These are phyloP conservation scores for Fusarium sp. DNA, from an alignment of 2,329 filamentous ascomycete genomes.

Conservation along the genomic window DNA sequence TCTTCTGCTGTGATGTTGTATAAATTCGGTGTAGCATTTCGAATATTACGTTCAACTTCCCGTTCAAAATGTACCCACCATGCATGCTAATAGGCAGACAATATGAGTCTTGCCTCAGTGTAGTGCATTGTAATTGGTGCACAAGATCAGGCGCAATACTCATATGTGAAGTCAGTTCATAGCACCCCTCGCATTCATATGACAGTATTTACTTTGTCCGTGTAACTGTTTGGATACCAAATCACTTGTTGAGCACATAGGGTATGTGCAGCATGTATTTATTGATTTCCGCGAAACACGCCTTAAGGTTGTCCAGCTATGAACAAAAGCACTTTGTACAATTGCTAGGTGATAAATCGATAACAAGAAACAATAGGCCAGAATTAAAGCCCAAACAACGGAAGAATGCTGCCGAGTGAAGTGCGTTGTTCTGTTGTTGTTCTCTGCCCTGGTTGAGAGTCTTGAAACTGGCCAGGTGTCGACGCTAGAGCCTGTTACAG, in stretches of 20 bases:
- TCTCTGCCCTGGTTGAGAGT: not conserved
- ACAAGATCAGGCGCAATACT: not conserved
- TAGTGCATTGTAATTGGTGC: not conserved
- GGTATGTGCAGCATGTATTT: not conserved
- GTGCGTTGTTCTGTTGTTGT: not conserved
- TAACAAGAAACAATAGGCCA: not conserved
- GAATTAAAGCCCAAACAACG: not conserved
- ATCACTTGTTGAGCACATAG: not conserved
- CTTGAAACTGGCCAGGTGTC: not conserved
- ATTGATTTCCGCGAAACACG: not conserved
- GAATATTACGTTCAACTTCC: too few species aligned
- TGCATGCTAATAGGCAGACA: not conserved
- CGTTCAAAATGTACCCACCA: not conserved
- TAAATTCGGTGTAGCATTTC: too few species aligned
- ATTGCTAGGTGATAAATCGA: not conserved
- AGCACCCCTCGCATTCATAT: not conserved
- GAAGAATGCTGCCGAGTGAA: not conserved
- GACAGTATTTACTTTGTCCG: not conserved
- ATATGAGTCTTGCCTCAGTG: not conserved
- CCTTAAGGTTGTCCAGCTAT: not conserved
- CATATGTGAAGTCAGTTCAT: not conserved
- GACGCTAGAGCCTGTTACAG: not conserved
- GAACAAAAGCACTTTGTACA: too few species aligned
- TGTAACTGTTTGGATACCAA: not conserved
- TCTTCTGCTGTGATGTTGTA: not conserved